A percentile compares a stretch with the other conserved stretches of the same genome.
These are phyloP conservation scores for Penicillium sp. DNA, from an alignment of 2,329 filamentous ascomycete genomes.

Conservation along the genomic window DNA sequence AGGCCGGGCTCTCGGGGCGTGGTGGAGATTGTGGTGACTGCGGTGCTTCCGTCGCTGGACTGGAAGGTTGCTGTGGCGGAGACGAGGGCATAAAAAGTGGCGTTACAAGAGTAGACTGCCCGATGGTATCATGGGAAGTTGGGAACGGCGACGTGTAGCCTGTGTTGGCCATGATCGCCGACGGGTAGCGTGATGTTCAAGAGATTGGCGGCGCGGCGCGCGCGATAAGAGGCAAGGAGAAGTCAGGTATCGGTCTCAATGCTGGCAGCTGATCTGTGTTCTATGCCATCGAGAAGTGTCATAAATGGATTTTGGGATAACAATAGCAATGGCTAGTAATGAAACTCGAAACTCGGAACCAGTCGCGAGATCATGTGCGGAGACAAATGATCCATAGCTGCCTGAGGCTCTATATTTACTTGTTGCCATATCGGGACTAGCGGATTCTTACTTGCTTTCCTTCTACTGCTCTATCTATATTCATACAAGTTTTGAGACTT, in stretches of 20 bases:
- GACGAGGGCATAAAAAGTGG: conserved; percentile 45
- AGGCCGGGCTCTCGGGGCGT: conserved; percentile 29
- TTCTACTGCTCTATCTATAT: neutral
- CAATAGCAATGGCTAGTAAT: conserved; percentile 23
- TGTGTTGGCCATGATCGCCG: conserved; percentile 42
- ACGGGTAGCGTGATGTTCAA: conserved; percentile 19
- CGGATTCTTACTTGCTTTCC: neutral
- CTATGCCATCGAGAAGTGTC: neutral
- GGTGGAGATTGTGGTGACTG: conserved; percentile 26
- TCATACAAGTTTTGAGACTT: neutral
- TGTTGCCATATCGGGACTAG: conserved; percentile 24
- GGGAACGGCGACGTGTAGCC: conserved; percentile 44
- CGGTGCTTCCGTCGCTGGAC: conserved; percentile 14
- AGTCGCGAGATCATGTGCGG: conserved; percentile 2
- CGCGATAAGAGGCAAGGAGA: conserved; percentile 6
- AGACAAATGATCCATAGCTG: conserved; percentile 6
- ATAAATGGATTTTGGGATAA: conserved; percentile 17
- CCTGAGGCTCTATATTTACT: conserved; percentile 30
- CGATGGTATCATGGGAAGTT: conserved; percentile 48
- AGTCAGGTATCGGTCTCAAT: neutral
- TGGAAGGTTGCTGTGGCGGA: conserved; percentile 31
- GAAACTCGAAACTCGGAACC: conserved; percentile 9
- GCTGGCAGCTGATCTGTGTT: neutral
- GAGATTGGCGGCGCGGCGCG: conserved; percentile 3
- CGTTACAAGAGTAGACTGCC: conserved; percentile 44